Evolutionary conservation across 2,329 filamentous ascomycete genomes (phyloP), one percentile per base, ranked within the genome.

Genomic region (Ascochyta koolunga): DNA sequence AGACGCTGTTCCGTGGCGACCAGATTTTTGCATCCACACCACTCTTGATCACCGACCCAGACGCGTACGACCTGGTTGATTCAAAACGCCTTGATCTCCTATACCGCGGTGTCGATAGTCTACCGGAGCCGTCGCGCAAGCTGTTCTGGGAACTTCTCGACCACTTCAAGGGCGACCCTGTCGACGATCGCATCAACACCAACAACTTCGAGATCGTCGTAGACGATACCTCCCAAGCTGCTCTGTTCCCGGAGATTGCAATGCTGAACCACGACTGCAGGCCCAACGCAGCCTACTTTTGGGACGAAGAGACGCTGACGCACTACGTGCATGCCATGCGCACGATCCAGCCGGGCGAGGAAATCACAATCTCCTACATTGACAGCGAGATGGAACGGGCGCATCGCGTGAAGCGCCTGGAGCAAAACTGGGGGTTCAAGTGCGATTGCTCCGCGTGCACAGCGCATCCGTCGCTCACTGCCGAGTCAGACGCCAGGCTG

Each of bases 321-420:
- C 76, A 78, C 46, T 69, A 74, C 48, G 73, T 78, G 5, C 72
- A 77, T 38, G 76, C 75, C 1, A 70, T 73, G 13, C 62, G 71
- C 27, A 67, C 69, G n/a, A 76, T 77, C 40, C 58, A 64, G 22
- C 64, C 71, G 0, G 75, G 75, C 43, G 70, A 77, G 51, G 77
- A 79, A 50, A 75, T 79, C 32, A 77, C 71, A 0, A 77, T 78
- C 49, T 76, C 76, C 5, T 79, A 78, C 52, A 70, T 77, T 21
- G 72, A 76, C 56, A 71, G 74, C 36, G 71, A 77, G 47, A 59
- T 64, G 16, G 49, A 56, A 5, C 62, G 72, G 1, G 58, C 56
- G 1, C 62, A 62, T 18, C 70, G 77, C 25, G 67, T 75, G 59
- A 54, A 48, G 1, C 61, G 70, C 16, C 61, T 76, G 4, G 62